Percentiles rank a stretch among this genome's conserved stretches.
Conservation (phyloP, 225 moss, liverwort and hornwort species). For the Climacium dendroides region DNA sequence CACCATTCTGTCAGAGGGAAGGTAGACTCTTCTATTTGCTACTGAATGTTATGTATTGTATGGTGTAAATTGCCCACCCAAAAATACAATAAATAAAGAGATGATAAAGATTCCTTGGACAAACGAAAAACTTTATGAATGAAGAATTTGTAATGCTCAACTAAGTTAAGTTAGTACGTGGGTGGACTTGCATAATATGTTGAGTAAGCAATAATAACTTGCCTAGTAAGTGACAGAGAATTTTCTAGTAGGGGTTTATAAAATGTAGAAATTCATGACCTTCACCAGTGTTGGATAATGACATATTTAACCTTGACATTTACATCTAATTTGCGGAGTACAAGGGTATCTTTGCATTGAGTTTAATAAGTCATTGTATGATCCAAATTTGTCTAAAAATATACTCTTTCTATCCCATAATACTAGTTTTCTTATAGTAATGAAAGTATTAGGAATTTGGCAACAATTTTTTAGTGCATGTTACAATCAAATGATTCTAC, state of each 20-base stretch:
- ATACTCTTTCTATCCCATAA: too few species aligned
- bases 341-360: background rate
- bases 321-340: background rate
- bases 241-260: rapidly evolving
- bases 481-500: background rate
- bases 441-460: background rate
- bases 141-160: background rate
- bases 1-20: too few species aligned
- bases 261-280: background rate
- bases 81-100: background rate
- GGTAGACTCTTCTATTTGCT: too few species aligned
- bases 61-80: rapidly evolving
- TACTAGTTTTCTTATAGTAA: background rate
- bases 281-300: background rate
- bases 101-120: background rate
- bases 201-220: too few species aligned
- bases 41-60: too few species aligned
- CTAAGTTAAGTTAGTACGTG: too few species aligned
- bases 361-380: background rate
- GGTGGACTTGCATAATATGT: too few species aligned
- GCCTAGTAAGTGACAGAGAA: background rate
- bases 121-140: rapidly evolving
- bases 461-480: background rate
- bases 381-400: background rate
- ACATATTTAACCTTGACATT: background rate